Base-by-base conservation (phyloP, 441 rosid species). In the Euphorbia neoarborescens region DNA sequence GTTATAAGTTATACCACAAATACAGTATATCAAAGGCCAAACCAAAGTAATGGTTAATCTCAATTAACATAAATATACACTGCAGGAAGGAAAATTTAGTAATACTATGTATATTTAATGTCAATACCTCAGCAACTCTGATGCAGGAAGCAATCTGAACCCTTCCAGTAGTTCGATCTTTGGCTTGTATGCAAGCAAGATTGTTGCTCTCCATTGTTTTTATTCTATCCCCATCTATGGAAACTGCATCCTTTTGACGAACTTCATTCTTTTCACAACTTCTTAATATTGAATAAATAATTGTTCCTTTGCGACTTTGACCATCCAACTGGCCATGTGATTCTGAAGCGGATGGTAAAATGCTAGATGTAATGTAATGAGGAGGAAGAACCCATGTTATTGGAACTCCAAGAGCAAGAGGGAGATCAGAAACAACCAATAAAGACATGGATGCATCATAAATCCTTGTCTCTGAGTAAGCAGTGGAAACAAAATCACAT, bases 311-410 rank as follows among this genome's bases (percentile, higher is more conserved):
- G 77, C 73, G 84, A 83, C 76, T 83, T 68, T 82, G 89, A 73
- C 90, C 72, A 81, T 89, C 92, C 84, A 78, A 75, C 48, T 82
- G 84, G 66, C 84, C 81, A 60, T 77, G 81, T 63, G 84, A 75
- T 73, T 86, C 91, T 38, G 51, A 35, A 25, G 91, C 85, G 44
- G 80, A 85, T 35, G 94, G 90, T 76, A 94, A 85, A 65, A 88
- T 81, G 78, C 82, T 76, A 69, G 96, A 91, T 73, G 96, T 84
- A 38, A 87, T 71, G 81, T 90, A 94, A 69, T 81, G 83, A n/a
- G 99, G 96, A 53, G 99, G 99, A 71, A 94, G 90, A 81, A 91
- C 69, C 99, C 99, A 91, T 73, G 99, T 90, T 73, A 88, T 80
- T 62, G 92, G 94, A 75, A 73, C 83, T 62, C 99, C 99, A 71